Evolutionary conservation across 177 flowering plant genomes (phyloP).

Genomic region (Tripterygium wilfordii): DNA sequence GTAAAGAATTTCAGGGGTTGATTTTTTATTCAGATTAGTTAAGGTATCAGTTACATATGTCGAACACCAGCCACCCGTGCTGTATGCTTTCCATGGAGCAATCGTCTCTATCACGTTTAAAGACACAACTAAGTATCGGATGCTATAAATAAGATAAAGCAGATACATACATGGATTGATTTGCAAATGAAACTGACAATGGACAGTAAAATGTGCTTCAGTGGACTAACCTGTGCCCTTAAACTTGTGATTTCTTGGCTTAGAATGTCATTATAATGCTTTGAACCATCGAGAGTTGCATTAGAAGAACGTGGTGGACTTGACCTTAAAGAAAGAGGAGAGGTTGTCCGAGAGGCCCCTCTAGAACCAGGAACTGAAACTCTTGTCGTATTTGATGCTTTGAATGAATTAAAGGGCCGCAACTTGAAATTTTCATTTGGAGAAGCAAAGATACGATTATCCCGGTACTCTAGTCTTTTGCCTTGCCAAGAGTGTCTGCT

Average conservation of each 20-base stretch:
- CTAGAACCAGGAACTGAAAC: slow-evolving; percentile 33
- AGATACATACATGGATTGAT: no score
- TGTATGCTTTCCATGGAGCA: no score
- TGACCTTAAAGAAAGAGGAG: slow-evolving; percentile 34
- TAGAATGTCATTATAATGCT: slow-evolving; percentile 22
- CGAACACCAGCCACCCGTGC: no score
- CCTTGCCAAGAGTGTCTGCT: slow-evolving; percentile 11
- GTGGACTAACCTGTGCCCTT: slow-evolving; percentile 48
- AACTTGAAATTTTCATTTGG: slow-evolving; percentile 18
- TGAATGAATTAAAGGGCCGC: slow-evolving; percentile 14
- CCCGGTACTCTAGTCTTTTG: slow-evolving; percentile 12
- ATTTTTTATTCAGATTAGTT: no score
- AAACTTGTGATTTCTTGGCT: slow-evolving; percentile 37
- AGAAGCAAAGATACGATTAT: slow-evolving; percentile 20
- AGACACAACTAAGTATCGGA: no score
- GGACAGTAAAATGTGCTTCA: background rate
- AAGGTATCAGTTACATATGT: no score
- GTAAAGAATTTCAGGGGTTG: no score
- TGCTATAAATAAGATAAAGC: no score
- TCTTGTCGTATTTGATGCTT: slow-evolving; percentile 19
- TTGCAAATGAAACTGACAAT: no score
- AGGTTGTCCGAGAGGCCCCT: slow-evolving; percentile 30
- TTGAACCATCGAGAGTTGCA: slow-evolving; percentile 18
- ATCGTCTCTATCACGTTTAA: no score
- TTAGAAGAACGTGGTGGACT: slow-evolving; percentile 30